phyloP scores from a whole-genome alignment of 805 yeast genomes.

The Yarrowia sp. region DNA sequence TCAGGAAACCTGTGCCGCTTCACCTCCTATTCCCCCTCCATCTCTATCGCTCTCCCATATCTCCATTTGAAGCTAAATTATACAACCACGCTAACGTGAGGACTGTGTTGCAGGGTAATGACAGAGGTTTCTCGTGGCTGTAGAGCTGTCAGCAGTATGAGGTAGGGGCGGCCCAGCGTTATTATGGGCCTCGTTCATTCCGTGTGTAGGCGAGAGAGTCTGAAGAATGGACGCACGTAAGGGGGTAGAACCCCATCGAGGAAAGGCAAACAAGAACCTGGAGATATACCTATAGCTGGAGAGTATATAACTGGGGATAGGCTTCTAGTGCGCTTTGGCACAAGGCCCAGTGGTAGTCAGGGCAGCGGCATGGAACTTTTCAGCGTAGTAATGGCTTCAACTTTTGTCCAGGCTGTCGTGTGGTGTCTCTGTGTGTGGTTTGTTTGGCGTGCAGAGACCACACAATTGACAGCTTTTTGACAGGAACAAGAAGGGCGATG shows the following conservation, averaged over 20 bases:
- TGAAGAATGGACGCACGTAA: too few relatives aligned
- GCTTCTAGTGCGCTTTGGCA: not conserved
- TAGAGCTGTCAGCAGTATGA: not conserved
- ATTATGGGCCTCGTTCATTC: constrained; percentile 9
- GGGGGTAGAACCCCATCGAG: too few relatives aligned
- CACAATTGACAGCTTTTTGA: too few relatives aligned
- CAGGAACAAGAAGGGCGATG: too few relatives aligned
- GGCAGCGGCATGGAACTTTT: constrained; percentile 19
- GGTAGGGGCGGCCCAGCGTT: not conserved
- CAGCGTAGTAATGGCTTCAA: constrained; percentile 2
- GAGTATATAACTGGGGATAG: not conserved
- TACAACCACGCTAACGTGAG: constrained; percentile 4
- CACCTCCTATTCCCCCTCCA: too few relatives aligned
- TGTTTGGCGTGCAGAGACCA: too few relatives aligned
- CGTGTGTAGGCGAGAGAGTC: not conserved
- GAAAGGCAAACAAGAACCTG: too few relatives aligned
- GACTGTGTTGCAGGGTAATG: constrained; percentile 11
- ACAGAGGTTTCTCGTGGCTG: not conserved
- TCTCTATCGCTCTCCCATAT: not conserved
- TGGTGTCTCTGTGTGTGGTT: not conserved
- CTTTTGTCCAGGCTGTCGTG: not conserved
- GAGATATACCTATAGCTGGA: too few relatives aligned
- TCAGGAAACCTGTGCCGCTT: not conserved
- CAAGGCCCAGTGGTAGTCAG: constrained; percentile 15
- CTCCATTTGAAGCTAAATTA: not conserved